These are phyloP conservation scores for Mortierella polycephala DNA, from an alignment of 371 early-diverging fungal species.

Conservation along the genomic window DNA sequence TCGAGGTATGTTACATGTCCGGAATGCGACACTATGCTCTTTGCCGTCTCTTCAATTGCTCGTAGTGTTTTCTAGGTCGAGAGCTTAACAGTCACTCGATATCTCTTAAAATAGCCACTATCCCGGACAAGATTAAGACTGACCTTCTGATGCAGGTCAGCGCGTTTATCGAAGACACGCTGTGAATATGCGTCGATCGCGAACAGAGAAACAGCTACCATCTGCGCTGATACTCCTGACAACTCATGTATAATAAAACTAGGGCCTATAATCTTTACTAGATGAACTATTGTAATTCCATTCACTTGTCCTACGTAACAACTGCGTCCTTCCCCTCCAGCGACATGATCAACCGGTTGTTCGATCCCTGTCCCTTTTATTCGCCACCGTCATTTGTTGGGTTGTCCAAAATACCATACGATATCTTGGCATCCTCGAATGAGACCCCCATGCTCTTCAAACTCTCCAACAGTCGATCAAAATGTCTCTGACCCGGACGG, in stretches of 20 bases:
- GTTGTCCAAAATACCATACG: conserved; percentile 18
- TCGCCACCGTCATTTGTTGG: background rate
- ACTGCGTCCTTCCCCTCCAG: conserved; percentile 3
- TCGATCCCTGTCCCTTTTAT: background rate
- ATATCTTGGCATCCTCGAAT: conserved; percentile 28
- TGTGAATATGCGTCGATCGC: conserved; percentile 8
- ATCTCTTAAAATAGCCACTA: conserved; percentile 17
- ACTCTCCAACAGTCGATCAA: conserved; percentile 34
- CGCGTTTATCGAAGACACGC: conserved; percentile 43
- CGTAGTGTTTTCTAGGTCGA: background rate
- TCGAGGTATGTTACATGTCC: conserved; percentile 21
- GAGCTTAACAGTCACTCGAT: background rate
- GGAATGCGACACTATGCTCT: background rate
- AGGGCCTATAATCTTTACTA: no score
- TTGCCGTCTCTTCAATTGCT: background rate
- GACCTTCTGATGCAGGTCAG: conserved; percentile 44
- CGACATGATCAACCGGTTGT: conserved; percentile 6
- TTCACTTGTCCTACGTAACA: no score
- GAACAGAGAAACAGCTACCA: no score
- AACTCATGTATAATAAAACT: no score
- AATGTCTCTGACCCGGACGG: conserved; percentile 52
- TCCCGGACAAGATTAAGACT: conserved; percentile 52
- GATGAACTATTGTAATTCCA: no score
- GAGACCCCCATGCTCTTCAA: conserved; percentile 26
- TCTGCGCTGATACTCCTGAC: no score